Evolutionary conservation across 306 rosid species (phyloP).

Genomic region (Alnus glutinosa): DNA sequence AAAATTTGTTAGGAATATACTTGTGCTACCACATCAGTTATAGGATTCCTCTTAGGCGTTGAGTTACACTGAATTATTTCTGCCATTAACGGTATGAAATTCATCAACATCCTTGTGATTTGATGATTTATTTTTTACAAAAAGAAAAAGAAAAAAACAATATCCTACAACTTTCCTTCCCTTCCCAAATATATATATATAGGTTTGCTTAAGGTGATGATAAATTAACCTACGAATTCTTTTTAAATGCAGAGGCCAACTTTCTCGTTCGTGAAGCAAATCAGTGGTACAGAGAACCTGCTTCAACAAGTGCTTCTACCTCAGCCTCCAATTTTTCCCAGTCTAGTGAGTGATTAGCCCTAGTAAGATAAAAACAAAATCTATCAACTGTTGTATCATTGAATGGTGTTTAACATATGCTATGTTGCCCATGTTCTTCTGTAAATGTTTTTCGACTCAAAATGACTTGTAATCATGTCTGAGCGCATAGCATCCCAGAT

Average conservation of each 20-base stretch:
- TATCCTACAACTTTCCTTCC: neutral
- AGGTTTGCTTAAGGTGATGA: constrained; percentile 17
- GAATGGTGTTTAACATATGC: constrained; percentile 2
- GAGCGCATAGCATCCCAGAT: neutral
- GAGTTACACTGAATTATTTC: neutral
- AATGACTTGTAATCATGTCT: neutral
- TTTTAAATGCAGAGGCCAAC: constrained; percentile 75
- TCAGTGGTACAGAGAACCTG: constrained; percentile 86
- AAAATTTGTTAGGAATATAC: neutral
- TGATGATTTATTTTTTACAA: neutral
- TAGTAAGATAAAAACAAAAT: constrained; percentile 15
- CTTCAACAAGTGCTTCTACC: constrained; percentile 46
- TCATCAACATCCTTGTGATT: neutral
- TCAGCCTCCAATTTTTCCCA: constrained; percentile 35
- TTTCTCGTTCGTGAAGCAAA: constrained; percentile 73
- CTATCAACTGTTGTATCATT: constrained; percentile 13
- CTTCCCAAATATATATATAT: neutral
- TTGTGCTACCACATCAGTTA: neutral
- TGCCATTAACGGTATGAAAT: neutral
- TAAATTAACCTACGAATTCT: constrained; percentile 11
- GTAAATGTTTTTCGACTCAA: neutral
- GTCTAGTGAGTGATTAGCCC: constrained; percentile 25
- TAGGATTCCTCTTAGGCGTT: neutral
- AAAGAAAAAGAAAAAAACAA: neutral
- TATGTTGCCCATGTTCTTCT: constrained; percentile 1